Conservation (phyloP, 352 stramenopile genomes). For the Peronospora destructor region DNA sequence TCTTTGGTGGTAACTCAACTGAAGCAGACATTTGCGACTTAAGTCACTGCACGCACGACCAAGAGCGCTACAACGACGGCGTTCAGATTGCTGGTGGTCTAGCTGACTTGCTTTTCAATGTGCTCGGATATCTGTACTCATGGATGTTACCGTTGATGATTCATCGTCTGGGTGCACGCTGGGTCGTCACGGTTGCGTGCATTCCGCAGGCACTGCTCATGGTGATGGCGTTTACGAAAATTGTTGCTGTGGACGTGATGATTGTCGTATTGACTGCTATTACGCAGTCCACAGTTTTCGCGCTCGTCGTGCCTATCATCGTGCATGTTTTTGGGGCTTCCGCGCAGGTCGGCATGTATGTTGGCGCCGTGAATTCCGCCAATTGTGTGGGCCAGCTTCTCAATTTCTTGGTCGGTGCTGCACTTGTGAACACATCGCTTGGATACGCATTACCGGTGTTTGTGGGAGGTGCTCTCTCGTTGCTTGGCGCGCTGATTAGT, state of each 20-base stretch:
- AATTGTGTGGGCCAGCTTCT: constrained; percentile 66
- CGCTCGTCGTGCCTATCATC: constrained; percentile 65
- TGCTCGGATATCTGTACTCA: constrained; percentile 43
- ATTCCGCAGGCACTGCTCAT: constrained; percentile 49
- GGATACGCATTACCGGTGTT: constrained; percentile 60
- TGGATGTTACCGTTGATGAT: constrained; percentile 46
- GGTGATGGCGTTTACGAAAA: constrained; percentile 44
- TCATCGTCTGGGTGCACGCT: constrained; percentile 31
- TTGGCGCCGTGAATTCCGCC: constrained; percentile 66
- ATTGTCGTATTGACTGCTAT: constrained; percentile 45
- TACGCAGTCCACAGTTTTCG: constrained; percentile 52
- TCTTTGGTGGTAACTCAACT: constrained; percentile 40
- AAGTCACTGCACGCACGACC: constrained; percentile 23
- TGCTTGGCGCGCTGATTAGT: constrained; percentile 54
- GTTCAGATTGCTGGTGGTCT: constrained; percentile 44
- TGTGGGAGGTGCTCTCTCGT: constrained; percentile 54
- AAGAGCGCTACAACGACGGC: constrained; percentile 46
- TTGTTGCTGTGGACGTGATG: constrained; percentile 34
- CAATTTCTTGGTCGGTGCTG: constrained; percentile 58
- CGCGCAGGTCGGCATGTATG: constrained; percentile 56
- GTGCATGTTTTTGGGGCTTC: constrained; percentile 55
- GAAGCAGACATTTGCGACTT: constrained; percentile 38
- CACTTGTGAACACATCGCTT: constrained; percentile 53
- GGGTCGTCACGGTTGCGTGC: constrained; percentile 34
- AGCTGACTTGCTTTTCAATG: constrained; percentile 49